A percentile compares a stretch with the other conserved stretches of the same genome.
These are phyloP conservation scores for Silene latifolia DNA, from an alignment of 148 eudicot genomes.

Conservation along the genomic window DNA sequence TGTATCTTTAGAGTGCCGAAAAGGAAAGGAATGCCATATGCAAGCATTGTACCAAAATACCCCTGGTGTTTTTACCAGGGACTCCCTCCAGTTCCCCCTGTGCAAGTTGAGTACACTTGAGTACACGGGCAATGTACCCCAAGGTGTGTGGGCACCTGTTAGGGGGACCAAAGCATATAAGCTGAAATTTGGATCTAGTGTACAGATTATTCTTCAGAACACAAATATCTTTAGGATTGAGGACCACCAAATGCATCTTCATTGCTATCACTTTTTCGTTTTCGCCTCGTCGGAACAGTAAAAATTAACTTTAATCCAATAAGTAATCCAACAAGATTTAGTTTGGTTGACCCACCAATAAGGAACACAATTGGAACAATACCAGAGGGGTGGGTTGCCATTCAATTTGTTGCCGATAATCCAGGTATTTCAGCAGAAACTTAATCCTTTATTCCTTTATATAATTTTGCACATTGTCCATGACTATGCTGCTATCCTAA, in stretches of 20 bases:
- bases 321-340: slow-evolving; percentile 51
- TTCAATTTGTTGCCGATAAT: slow-evolving; percentile 83
- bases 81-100: slow-evolving; percentile 68
- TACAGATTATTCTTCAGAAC: slow-evolving; percentile 69
- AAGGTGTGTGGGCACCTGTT: slow-evolving; percentile 63
- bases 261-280: slow-evolving; percentile 71
- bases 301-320: slow-evolving; percentile 67
- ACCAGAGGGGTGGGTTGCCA: slow-evolving; percentile 92
- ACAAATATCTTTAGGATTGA: slow-evolving; percentile 59
- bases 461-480: slow-evolving; percentile 11
- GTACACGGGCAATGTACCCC: slow-evolving; percentile 80
- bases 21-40: slow-evolving; percentile 39
- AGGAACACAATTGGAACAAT: slow-evolving; percentile 79
- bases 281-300: slow-evolving; percentile 54
- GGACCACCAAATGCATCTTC: slow-evolving; percentile 90
- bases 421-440: slow-evolving; percentile 48
- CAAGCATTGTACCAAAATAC: slow-evolving; percentile 65
- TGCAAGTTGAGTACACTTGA: slow-evolving; percentile 65
- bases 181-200: slow-evolving; percentile 59
- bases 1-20: slow-evolving; percentile 57
- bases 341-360: slow-evolving; percentile 70
- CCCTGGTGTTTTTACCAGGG: slow-evolving; percentile 72
- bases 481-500: neutral
- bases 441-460: no score
- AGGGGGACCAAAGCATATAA: slow-evolving; percentile 66